Base-by-base conservation (phyloP, 129 eudicot species). In the Arctium lappa region DNA sequence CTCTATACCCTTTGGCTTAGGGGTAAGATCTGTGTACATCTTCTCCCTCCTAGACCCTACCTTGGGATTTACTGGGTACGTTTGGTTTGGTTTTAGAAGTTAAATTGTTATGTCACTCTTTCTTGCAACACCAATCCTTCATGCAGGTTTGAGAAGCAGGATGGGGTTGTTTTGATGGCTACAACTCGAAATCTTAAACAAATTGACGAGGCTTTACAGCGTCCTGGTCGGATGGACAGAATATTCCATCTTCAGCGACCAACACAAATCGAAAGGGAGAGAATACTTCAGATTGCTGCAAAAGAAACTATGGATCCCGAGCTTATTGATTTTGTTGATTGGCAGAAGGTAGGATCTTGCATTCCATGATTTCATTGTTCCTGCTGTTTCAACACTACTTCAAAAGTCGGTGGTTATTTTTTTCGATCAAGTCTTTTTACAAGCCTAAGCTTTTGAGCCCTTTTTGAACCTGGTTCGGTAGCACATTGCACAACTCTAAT, bases 171-270 rank as follows among this genome's bases (percentile, higher is more conserved):
- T 86, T 80, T 95, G 82, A 95, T 95, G 97, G 98, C 98, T 75
- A 95, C 98, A 16, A 91, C 97, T 50, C 88, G 88, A 85, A 90
- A 89, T 83, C 81, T 90, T 7, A 91, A 90, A 75, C 89, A 91
- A 83, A 89, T 95, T 85, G 98, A 95, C 10, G 90, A 89, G 82
- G 98, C 97, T 46, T 86, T 95, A 86, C 88, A 72, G 85, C 98
- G 98, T 86, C 98, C 98, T 79, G 98, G 98, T 81, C 89, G 98
- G 30, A 95, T 95, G 97, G 98, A 95, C 87, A 92, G 98, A 84
- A 88, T 91, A 82, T 95, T 95, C 76, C 87, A 88, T 81, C 98
- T 95, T 86, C 97, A 91, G 72, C 93, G 79, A 53, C 98, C 97
- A 78, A 92, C 94, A 79, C 97, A 87, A 82, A 81, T 88, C 39